Evolutionary conservation across 192 early-diverging fungal species (phyloP).

Genomic region (Rhizophagus sp.): DNA sequence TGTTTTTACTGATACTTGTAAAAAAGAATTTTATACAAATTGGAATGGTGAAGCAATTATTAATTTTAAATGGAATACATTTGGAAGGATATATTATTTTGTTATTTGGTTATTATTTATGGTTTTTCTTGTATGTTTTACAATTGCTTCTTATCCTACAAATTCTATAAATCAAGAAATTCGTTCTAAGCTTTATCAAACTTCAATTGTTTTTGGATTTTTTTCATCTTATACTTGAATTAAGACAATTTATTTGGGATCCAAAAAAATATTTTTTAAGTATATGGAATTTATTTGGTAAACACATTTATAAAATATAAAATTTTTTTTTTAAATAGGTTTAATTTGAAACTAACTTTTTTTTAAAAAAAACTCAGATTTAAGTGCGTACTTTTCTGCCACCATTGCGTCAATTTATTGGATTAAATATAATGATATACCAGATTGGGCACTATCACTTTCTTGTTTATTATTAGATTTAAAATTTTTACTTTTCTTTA

Average conservation of each 20-base stretch:
- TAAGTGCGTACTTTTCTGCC: background rate
- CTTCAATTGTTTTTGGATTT: background rate
- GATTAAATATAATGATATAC: background rate
- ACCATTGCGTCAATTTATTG: background rate
- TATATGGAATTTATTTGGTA: constrained; percentile 17
- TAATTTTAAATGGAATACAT: constrained; percentile 18
- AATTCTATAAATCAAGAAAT: background rate
- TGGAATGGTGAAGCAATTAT: constrained; percentile 18
- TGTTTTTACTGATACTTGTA: background rate
- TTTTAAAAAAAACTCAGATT: background rate
- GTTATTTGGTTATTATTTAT: background rate
- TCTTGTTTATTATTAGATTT: constrained; percentile 3
- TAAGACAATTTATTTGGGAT: constrained; percentile 5
- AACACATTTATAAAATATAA: background rate
- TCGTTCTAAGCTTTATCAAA: background rate
- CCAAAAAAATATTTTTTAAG: background rate
- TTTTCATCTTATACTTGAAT: constrained; percentile 2
- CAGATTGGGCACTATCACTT: background rate
- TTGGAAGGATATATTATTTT: background rate
- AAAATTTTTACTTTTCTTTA: constrained; percentile 14
- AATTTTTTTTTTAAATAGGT: no score
- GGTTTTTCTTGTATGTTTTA: background rate
- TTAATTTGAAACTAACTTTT: background rate
- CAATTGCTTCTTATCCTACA: background rate
- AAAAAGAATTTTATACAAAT: background rate